Percentiles rank a stretch among this genome's conserved stretches.
Conservation (phyloP, 106 monocot genomes). For the Acanthochlamys bracteata region DNA sequence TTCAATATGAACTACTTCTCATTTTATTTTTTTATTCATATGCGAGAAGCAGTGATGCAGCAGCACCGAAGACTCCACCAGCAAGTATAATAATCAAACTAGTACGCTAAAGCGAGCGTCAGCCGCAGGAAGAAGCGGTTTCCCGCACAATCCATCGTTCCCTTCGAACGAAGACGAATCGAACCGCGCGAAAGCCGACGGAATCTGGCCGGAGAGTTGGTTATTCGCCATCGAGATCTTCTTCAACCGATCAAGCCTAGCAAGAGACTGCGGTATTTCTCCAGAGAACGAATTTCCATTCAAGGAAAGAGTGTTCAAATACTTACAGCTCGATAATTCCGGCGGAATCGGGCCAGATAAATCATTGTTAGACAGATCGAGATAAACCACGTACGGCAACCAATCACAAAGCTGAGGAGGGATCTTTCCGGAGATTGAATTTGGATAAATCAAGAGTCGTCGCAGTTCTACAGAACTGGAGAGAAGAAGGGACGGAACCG, state of each 20-base stretch:
- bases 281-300: conserved; percentile 17
- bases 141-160: conserved; percentile 35
- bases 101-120: conserved; percentile 6
- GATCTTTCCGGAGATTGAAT: conserved; percentile 35
- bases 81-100: conserved; percentile 35
- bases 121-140: conserved; percentile 21
- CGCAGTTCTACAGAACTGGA: conserved; percentile 43
- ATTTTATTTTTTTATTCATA: too few relatives aligned
- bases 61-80: conserved; percentile 55
- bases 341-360: conserved; percentile 38
- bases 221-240: conserved; percentile 21
- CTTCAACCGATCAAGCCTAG: conserved; percentile 24
- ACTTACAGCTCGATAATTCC: conserved; percentile 32
- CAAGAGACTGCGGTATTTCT: conserved; percentile 29
- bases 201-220: conserved; percentile 25
- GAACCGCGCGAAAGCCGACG: conserved; percentile 9
- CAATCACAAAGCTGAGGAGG: conserved; percentile 40
- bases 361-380: conserved; percentile 34
- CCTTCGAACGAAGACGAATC: conserved; percentile 13
- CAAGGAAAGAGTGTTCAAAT: conserved; percentile 21
- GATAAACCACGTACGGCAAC: conserved; percentile 40
- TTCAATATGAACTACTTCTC: too few relatives aligned
- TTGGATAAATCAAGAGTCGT: conserved; percentile 51
- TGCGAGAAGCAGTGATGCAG: conserved; percentile 27
- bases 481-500: conserved; percentile 39